Conservation (phyloP, 2,329 filamentous ascomycete genomes). For the Pseudogymnoascus sp. region DNA sequence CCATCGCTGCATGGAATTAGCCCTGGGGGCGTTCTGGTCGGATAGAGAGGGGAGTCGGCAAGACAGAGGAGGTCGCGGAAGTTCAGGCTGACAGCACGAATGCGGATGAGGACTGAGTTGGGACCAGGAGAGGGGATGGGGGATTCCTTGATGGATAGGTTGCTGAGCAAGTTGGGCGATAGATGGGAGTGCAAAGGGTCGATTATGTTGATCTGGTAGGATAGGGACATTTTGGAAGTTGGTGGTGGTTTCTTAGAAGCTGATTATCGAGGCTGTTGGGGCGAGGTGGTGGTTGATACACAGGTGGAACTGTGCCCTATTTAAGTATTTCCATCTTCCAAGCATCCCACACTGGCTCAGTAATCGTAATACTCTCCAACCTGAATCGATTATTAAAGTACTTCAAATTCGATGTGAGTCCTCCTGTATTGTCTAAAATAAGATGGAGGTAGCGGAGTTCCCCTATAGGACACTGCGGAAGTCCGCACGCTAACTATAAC, state of each 20-base stretch:
- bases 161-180: slow-evolving; percentile 36
- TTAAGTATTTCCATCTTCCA: neutral
- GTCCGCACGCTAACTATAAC: neutral
- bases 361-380: neutral
- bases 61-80: slow-evolving; percentile 24
- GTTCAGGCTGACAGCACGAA: slow-evolving; percentile 26
- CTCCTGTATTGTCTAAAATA: neutral
- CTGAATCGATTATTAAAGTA: neutral
- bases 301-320: neutral
- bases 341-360: neutral
- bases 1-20: slow-evolving; percentile 38
- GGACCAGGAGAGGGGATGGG: slow-evolving; percentile 43
- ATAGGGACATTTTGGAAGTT: neutral
- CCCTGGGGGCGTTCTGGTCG: neutral
- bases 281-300: neutral
- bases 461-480: neutral
- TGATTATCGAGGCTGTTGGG: neutral
- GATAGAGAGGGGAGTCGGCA: slow-evolving; percentile 19
- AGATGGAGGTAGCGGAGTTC: neutral
- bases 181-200: neutral
- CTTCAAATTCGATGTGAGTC: neutral
- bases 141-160: slow-evolving; percentile 40
- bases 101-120: slow-evolving; percentile 38
- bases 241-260: neutral
- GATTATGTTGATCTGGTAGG: neutral